Evolutionary conservation across 192 early-diverging fungal species (phyloP).

Genomic region (Cetraspora pellucida): DNA sequence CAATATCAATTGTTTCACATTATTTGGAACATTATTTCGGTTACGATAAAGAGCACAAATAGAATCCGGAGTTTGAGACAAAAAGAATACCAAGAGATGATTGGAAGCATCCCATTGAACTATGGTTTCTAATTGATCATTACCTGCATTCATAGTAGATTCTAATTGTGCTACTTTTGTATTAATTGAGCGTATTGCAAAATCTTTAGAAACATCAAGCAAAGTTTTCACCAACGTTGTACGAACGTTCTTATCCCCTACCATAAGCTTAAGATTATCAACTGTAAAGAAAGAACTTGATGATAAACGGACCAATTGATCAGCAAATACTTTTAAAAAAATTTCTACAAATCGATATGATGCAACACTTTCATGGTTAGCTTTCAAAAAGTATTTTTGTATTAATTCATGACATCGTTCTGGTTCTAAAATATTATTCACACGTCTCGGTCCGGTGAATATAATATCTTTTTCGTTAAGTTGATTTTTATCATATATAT

Average conservation of each 20-base stretch:
- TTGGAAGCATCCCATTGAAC: constrained; percentile 32
- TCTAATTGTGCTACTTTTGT: constrained; percentile 20
- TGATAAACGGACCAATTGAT: constrained; percentile 12
- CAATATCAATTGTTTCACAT: constrained; percentile 21
- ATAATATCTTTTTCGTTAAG: constrained; percentile 20
- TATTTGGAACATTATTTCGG: not conserved
- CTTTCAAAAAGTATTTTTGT: constrained; percentile 21
- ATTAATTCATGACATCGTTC: constrained; percentile 19
- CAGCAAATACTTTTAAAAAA: constrained; percentile 18
- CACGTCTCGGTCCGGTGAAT: not conserved
- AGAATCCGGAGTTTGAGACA: constrained; percentile 34
- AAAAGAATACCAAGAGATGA: constrained; percentile 33
- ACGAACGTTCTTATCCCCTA: constrained; percentile 3
- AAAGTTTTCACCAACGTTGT: constrained; percentile 30
- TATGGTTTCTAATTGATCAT: too few relatives aligned
- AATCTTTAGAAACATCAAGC: constrained; percentile 33
- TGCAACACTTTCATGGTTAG: not conserved
- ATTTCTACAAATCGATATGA: constrained; percentile 35
- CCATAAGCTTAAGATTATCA: constrained; percentile 24
- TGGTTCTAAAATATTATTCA: not conserved
- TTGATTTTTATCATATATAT: not conserved
- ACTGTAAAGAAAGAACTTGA: constrained; percentile 29
- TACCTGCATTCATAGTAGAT: not conserved
- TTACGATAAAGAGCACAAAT: constrained; percentile 36
- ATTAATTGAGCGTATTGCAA: constrained; percentile 32